phyloP scores from a whole-genome alignment of 495 filamentous ascomycete species.

The Collariella sp. region DNA sequence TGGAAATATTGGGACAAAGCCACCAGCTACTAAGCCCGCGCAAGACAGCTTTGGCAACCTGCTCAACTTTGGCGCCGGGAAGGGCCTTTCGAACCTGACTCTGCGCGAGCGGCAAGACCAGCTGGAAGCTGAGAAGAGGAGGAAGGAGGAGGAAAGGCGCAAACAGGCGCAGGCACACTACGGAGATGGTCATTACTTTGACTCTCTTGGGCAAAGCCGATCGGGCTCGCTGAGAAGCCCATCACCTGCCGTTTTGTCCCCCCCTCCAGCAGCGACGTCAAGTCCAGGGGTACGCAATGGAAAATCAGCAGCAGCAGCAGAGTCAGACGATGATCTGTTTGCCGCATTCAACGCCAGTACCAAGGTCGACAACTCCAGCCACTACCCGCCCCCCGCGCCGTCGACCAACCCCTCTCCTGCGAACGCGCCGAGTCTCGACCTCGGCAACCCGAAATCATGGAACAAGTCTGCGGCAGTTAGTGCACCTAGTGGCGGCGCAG shows the following conservation, averaged over 20 bases:
- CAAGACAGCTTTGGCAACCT: conserved; percentile 87
- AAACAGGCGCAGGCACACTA: conserved; percentile 65
- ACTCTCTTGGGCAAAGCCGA: conserved; percentile 44
- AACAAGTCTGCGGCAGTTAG: conserved; percentile 14
- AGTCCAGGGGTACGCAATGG: conserved; percentile 18
- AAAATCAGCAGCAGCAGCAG: conserved; percentile 19
- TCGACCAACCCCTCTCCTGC: conserved; percentile 24
- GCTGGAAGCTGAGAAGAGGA: conserved; percentile 66
- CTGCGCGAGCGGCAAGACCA: conserved; percentile 79
- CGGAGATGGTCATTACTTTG: conserved; percentile 64
- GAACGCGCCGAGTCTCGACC: conserved; percentile 23
- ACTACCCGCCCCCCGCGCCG: conserved; percentile 46
- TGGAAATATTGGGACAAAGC: conserved; percentile 39
- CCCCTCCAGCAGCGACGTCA: conserved; percentile 9
- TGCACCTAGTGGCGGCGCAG: conserved; percentile 18
- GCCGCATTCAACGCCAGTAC: conserved; percentile 52
- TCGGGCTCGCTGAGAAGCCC: conserved; percentile 27
- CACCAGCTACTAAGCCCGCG: conserved; percentile 52
- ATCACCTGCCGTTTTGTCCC: conserved; percentile 29
- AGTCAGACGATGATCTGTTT: conserved; percentile 51
- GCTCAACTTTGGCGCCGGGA: conserved; percentile 64
- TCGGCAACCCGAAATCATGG: conserved; percentile 35
- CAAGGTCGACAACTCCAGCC: conserved; percentile 51
- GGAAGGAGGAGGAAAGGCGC: conserved; percentile 63
- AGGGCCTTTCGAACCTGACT: conserved; percentile 59